phyloP scores from a whole-genome alignment of 306 rosid genomes.

The Fragaria vesca region DNA sequence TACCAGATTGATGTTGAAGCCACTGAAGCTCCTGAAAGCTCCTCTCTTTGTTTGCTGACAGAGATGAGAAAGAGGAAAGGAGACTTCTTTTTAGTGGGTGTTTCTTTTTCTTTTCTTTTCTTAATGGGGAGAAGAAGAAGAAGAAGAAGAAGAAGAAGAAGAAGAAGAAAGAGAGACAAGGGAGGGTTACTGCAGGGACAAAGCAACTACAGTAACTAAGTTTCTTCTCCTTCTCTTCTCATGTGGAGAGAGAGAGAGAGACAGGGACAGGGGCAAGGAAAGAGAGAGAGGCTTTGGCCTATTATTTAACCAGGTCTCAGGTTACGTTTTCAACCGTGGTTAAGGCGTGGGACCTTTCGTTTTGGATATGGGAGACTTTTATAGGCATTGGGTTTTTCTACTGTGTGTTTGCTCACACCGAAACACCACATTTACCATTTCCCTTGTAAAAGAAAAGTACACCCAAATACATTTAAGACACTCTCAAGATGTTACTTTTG shows the following conservation, averaged over 20 bases:
- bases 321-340: slow-evolving; percentile 4
- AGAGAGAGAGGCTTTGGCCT: neutral
- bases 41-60: neutral
- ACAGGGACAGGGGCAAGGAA: neutral
- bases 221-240: neutral
- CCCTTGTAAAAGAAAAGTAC: neutral
- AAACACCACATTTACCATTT: neutral
- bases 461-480: neutral
- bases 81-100: slow-evolving; percentile 5
- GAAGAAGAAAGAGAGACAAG: neutral
- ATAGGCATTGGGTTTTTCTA: neutral
- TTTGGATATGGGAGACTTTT: neutral
- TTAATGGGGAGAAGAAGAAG: neutral
- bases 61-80: neutral
- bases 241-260: neutral
- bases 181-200: neutral
- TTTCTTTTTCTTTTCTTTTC: neutral
- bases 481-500: neutral
- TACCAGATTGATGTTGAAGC: slow-evolving; percentile 7
- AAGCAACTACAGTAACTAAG: neutral
- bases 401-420: neutral
- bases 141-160: neutral
- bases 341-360: slow-evolving; percentile 1
- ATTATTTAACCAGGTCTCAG: neutral
- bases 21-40: neutral